Conservation (phyloP, 2,329 filamentous ascomycete species). For the Cyanodermella asteris region DNA sequence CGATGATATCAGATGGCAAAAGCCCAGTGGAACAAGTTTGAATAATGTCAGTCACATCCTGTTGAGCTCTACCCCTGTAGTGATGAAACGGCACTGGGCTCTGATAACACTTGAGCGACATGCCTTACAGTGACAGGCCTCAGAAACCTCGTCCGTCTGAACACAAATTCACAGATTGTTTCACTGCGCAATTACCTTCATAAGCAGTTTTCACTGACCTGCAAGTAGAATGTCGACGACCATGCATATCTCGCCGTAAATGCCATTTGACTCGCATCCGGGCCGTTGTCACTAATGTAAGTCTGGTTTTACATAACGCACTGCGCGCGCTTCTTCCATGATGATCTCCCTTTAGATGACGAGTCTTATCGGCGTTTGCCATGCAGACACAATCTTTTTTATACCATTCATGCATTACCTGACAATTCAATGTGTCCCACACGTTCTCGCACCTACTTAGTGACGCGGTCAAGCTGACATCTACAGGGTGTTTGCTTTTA, state of each 20-base stretch:
- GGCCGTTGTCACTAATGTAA: conserved; percentile 8
- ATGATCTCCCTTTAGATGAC: conserved; percentile 41
- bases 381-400: conserved; percentile 33
- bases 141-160: conserved; percentile 99
- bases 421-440: too few species aligned
- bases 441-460: too few species aligned
- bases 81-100: conserved; percentile 99
- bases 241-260: conserved; percentile 1
- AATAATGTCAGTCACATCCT: neutral
- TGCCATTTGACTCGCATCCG: conserved; percentile 12
- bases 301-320: neutral
- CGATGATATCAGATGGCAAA: conserved; percentile 77
- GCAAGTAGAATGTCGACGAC: conserved; percentile 3
- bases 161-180: too few species aligned
- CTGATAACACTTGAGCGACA: conserved; percentile 55
- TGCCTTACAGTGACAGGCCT: conserved; percentile 90
- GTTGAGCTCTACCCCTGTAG: conserved; percentile 9
- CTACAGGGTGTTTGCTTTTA: too few species aligned
- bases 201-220: too few species aligned
- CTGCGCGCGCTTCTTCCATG: conserved; percentile 17
- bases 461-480: too few species aligned
- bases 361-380: conserved; percentile 42
- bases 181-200: conserved; percentile 12
- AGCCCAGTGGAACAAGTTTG: conserved; percentile 35
- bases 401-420: conserved; percentile 42